Evolutionary conservation across 2,329 filamentous ascomycete species (phyloP), one percentile per base, ranked within the genome.

Genomic region (Diaporthe vaccinii): DNA sequence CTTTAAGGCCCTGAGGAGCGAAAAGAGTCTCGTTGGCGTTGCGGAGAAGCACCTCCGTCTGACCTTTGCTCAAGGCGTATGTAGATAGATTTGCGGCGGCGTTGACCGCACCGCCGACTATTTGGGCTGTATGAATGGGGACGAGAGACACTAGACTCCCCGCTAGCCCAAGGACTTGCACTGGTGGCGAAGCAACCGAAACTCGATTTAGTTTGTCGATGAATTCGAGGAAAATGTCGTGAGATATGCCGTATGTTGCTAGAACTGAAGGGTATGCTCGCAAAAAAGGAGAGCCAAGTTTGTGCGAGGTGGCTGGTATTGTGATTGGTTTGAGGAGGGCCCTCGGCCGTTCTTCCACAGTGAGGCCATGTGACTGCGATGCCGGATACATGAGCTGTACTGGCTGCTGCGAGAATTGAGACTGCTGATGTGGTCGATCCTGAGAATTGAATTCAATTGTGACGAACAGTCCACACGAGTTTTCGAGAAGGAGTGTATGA

Each of bases 171-270:
- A 78, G 71, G 49, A 77, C 59, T 28, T 77, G 70, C 10, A 79
- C 49, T 9, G 78, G 78, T 25, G 78, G 78, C 65, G 67, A 77
- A 15, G 74, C 78, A 31, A 78, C 77, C 22, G 75, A 73, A 22
- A 70, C 77, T 3, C 77, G 77, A 55, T 79, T 79, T 28, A 79
- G 61, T 20, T 75, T 61, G 58, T 79, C 78, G 57, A 79, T 49
- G 31, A 79, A 79, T 36, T 53, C 65, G 41, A 78, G 74, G 34
- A 79, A 79, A 22, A 22, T 57, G 2, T 74, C 68, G 4, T 73
- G 77, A 15, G 74, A 39, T n/a, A 79, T 74, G 39, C 74, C 74
- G 57, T 73, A 74, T 4, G 28, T 17, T 22, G 58, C 49, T 17
- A 79, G 78, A 22, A 28, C 69, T 3, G 76, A 62, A 0, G 78